Evolutionary conservation across 1,284 basidiomycete species (phyloP).

Genomic region (Puccinia triticina): DNA sequence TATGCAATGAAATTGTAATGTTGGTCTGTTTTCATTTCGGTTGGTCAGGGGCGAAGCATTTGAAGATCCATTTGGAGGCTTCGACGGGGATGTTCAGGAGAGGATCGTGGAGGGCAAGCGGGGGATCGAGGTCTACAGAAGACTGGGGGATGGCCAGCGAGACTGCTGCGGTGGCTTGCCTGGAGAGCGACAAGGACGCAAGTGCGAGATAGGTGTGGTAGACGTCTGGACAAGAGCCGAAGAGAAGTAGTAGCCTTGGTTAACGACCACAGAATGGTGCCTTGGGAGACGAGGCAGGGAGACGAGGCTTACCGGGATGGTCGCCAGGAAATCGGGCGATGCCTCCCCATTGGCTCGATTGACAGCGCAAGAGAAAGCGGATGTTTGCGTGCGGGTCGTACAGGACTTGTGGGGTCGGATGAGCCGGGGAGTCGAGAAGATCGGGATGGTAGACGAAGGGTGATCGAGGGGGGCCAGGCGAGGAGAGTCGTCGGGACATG

Average conservation of each 20-base stretch:
- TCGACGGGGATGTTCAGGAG: conserved; percentile 28
- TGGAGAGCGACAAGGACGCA: conserved; percentile 74
- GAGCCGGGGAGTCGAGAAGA: neutral
- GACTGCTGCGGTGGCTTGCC: conserved; percentile 53
- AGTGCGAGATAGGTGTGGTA: conserved; percentile 82
- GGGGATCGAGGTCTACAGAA: neutral
- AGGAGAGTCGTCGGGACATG: neutral
- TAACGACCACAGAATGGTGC: neutral
- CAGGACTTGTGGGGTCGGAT: neutral
- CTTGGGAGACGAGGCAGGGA: neutral
- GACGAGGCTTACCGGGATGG: conserved; percentile 42
- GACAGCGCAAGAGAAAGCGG: conserved; percentile 43
- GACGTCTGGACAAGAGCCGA: conserved; percentile 70
- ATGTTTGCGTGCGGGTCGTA: conserved; percentile 41
- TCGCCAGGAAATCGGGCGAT: conserved; percentile 37
- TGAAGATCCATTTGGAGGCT: conserved; percentile 31
- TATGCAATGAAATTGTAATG: too few relatives aligned
- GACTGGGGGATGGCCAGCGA: neutral
- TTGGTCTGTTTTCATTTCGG: too few relatives aligned
- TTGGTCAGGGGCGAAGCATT: conserved; percentile 29
- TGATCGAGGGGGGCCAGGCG: neutral
- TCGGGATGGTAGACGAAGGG: neutral
- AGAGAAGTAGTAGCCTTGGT: neutral
- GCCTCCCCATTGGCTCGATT: conserved; percentile 49
- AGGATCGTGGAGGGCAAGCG: conserved; percentile 29